A percentile compares a stretch with the other conserved stretches of the same genome.
These are phyloP conservation scores for Rhododendron kiyosumense DNA, from an alignment of 148 eudicot species.

Conservation along the genomic window DNA sequence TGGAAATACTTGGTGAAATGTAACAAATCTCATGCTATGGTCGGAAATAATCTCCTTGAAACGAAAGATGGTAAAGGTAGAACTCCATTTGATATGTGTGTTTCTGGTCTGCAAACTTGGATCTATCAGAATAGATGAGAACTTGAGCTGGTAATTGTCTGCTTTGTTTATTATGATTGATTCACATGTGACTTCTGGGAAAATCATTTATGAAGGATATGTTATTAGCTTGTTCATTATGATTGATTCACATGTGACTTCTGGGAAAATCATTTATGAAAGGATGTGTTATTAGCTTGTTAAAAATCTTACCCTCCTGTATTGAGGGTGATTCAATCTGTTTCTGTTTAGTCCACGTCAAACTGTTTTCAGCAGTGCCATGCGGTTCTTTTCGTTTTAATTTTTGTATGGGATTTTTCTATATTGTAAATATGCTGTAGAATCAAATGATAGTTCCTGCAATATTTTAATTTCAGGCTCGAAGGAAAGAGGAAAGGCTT, in stretches of 20 bases:
- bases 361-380: neutral
- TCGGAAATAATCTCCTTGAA: neutral
- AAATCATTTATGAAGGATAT: neutral
- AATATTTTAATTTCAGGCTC: slow-evolving; percentile 48
- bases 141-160: slow-evolving; percentile 1
- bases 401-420: neutral
- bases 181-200: neutral
- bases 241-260: neutral
- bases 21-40: no score
- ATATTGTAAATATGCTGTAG: neutral
- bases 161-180: neutral
- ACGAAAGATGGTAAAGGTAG: neutral
- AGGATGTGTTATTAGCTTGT: neutral
- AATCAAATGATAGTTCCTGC: neutral
- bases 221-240: neutral
- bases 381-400: neutral
- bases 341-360: neutral
- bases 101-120: neutral
- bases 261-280: neutral
- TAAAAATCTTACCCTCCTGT: neutral
- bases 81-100: neutral
- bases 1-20: no score
- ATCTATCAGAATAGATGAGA: neutral
- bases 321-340: neutral
- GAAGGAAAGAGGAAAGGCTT: slow-evolving; percentile 71